Percentiles rank a stretch among this genome's conserved stretches.
These are phyloP conservation scores for Citeromyces matritensis DNA, from an alignment of 805 yeast genomes.

Conservation along the genomic window DNA sequence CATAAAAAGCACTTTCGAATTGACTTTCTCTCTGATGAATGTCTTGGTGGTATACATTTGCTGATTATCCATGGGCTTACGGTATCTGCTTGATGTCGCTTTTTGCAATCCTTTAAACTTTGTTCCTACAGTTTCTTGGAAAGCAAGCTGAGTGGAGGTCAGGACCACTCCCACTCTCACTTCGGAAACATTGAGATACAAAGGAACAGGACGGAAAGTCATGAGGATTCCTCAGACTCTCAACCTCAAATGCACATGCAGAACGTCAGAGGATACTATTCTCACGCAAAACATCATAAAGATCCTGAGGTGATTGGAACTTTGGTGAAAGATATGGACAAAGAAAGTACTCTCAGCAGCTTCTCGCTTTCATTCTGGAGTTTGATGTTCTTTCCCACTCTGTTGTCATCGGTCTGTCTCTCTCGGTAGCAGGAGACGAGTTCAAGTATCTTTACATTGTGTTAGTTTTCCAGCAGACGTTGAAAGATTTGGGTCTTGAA, in stretches of 20 bases:
- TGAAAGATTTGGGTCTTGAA: constrained; percentile 80
- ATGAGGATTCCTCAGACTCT: constrained; percentile 5
- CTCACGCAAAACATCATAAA: constrained; percentile 22
- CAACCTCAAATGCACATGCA: constrained; percentile 13
- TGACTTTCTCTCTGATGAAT: constrained; percentile 27
- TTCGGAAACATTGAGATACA: constrained; percentile 26
- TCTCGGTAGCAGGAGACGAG: constrained; percentile 69
- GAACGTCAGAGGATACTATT: constrained; percentile 20
- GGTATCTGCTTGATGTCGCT: constrained; percentile 35
- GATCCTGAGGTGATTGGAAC: constrained; percentile 24
- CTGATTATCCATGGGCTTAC: constrained; percentile 37
- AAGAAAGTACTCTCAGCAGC: constrained; percentile 40
- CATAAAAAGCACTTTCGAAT: no score
- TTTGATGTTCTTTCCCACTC: constrained; percentile 79
- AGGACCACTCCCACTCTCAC: constrained; percentile 34
- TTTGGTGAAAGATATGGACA: constrained; percentile 18
- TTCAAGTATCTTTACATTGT: constrained; percentile 59
- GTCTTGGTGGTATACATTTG: constrained; percentile 50
- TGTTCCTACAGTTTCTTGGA: constrained; percentile 31
- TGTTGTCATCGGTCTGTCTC: constrained; percentile 62
- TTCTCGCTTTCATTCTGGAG: constrained; percentile 46
- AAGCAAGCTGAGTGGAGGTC: constrained; percentile 7
- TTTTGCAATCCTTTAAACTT: constrained; percentile 35
- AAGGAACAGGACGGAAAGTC: constrained; percentile 6
- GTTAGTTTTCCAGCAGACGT: constrained; percentile 62